Evolutionary conservation across 108 stramenopile genomes (phyloP).

Genomic region (Parmales sp.): DNA sequence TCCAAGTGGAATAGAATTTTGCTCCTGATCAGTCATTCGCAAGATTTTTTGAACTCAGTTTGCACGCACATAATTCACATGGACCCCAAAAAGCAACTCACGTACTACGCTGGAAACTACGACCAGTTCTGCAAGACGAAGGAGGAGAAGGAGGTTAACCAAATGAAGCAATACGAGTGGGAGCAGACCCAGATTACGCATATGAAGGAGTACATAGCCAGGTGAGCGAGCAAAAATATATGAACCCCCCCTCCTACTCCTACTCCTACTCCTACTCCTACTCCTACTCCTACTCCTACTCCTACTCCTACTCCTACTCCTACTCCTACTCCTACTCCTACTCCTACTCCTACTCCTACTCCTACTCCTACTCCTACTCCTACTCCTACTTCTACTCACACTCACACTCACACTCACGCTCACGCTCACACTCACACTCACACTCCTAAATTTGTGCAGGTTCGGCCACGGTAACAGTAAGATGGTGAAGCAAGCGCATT

Average conservation of each 20-base stretch:
- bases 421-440: too few species aligned
- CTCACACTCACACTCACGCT: too few species aligned
- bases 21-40: slow-evolving; percentile 70
- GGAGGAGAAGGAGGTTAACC: slow-evolving; percentile 78
- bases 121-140: slow-evolving; percentile 92
- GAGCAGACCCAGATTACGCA: slow-evolving; percentile 93
- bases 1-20: slow-evolving; percentile 78
- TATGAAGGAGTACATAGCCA: slow-evolving; percentile 96
- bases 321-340: too few species aligned
- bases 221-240: too few species aligned
- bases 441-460: too few species aligned
- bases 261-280: too few species aligned
- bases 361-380: too few species aligned
- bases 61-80: slow-evolving; percentile 95
- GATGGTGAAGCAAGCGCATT: slow-evolving; percentile 94
- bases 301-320: too few species aligned
- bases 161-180: slow-evolving; percentile 93
- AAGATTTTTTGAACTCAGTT: slow-evolving; percentile 91
- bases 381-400: too few species aligned
- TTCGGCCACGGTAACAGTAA: slow-evolving; percentile 97
- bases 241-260: too few species aligned
- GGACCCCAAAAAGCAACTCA: slow-evolving; percentile 55
- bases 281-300: too few species aligned
- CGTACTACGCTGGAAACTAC: slow-evolving; percentile 94
- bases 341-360: too few species aligned